Conservation (phyloP, 225 moss, liverwort and hornwort genomes). For the Marchantia paleacea region DNA sequence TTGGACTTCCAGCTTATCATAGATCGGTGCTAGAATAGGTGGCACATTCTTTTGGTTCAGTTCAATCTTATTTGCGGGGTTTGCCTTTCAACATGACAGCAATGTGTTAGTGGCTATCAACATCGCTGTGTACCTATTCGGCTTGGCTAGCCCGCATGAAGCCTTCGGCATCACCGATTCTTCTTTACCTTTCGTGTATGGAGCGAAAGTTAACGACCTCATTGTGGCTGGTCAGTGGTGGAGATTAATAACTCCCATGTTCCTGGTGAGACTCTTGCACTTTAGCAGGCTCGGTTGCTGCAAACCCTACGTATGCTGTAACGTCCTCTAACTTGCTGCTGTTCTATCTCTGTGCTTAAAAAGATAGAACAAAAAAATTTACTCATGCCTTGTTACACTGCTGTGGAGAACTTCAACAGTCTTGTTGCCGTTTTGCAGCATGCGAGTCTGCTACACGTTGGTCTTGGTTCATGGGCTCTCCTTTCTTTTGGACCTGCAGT, state of each 20-base stretch:
- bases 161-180: conserved; percentile 78
- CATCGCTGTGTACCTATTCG: conserved; percentile 87
- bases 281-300: background rate
- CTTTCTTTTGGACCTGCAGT: conserved; percentile 95
- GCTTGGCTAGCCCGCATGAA: conserved; percentile 89
- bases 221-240: conserved; percentile 92
- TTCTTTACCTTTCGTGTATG: conserved; percentile 80
- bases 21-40: background rate
- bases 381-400: background rate
- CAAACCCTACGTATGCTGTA: background rate
- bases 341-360: too few species aligned
- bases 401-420: background rate
- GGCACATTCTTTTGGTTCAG: background rate
- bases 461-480: conserved; percentile 92
- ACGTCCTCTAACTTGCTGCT: too few species aligned
- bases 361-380: background rate
- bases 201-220: conserved; percentile 92
- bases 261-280: conserved; percentile 54
- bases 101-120: conserved; percentile 84
- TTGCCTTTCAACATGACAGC: conserved; percentile 36
- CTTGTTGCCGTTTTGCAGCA: conserved; percentile 48
- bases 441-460: conserved; percentile 76
- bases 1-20: too few species aligned
- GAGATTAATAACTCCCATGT: conserved; percentile 79
- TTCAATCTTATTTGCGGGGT: background rate